phyloP scores from a whole-genome alignment of 2,329 filamentous ascomycete species.

The Fusarium burgessii region DNA sequence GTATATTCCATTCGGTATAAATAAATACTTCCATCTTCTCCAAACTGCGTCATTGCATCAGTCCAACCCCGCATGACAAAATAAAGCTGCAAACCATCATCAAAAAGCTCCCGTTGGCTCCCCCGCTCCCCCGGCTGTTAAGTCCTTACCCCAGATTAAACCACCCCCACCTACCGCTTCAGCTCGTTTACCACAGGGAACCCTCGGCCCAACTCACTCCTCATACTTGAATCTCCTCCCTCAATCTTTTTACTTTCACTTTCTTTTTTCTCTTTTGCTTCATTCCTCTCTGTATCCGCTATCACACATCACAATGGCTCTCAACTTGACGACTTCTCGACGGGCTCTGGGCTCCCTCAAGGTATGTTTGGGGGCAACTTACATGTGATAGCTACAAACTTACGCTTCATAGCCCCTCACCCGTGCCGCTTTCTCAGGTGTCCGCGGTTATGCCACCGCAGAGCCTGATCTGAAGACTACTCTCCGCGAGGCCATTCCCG shows the following conservation, averaged over 20 bases:
- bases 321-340: constrained; percentile 71
- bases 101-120: constrained; percentile 10
- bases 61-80: constrained; percentile 38
- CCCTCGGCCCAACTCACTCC: constrained; percentile 39
- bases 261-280: background rate
- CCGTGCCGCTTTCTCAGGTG: constrained; percentile 50
- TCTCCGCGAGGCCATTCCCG: constrained; percentile 85
- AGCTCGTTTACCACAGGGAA: constrained; percentile 43
- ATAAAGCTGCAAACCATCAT: constrained; percentile 14
- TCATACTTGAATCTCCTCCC: constrained; percentile 4
- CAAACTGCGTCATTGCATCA: constrained; percentile 10
- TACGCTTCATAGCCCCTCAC: constrained; percentile 45
- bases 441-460: constrained; percentile 76
- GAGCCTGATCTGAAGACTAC: constrained; percentile 93
- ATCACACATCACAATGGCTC: constrained; percentile 65
- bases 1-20: too few species aligned
- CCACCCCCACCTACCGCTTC: constrained; percentile 35
- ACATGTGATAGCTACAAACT: constrained; percentile 15
- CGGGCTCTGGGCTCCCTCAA: constrained; percentile 73
- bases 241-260: background rate
- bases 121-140: constrained; percentile 42
- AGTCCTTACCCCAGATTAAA: constrained; percentile 41
- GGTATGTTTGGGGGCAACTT: constrained; percentile 58
- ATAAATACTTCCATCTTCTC: constrained; percentile 15
- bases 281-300: constrained; percentile 1